Evolutionary conservation across 306 rosid species (phyloP).

Genomic region (Mucuna pruriens): DNA sequence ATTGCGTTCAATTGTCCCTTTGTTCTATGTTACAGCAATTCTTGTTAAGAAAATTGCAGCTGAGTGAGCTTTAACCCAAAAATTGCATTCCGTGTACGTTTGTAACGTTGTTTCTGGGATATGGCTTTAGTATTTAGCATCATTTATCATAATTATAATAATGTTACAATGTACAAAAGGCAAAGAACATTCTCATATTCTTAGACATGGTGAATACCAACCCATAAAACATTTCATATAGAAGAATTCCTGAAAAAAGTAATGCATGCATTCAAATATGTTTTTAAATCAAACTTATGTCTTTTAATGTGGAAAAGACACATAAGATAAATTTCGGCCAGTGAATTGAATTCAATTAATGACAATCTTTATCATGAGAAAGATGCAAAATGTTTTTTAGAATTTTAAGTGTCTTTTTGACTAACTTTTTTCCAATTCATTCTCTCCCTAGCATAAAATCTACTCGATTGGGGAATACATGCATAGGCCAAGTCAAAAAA

Average conservation of each 20-base stretch:
- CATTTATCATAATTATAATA: too few relatives aligned
- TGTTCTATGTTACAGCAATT: too few relatives aligned
- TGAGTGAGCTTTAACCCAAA: too few relatives aligned
- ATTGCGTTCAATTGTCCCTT: too few relatives aligned
- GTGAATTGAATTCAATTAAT: neutral
- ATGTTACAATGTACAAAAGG: too few relatives aligned
- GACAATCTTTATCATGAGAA: neutral
- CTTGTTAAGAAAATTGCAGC: too few relatives aligned
- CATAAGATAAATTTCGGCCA: neutral
- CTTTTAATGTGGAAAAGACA: neutral
- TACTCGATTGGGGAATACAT: neutral
- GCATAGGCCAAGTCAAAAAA: neutral
- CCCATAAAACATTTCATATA: conserved; percentile 90
- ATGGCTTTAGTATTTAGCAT: too few relatives aligned
- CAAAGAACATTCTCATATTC: too few relatives aligned
- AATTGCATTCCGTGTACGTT: too few relatives aligned
- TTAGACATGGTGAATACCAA: conserved; percentile 88
- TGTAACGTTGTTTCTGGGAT: too few relatives aligned
- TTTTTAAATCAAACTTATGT: neutral
- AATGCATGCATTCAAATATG: neutral
- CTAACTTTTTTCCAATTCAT: neutral
- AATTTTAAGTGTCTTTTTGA: neutral
- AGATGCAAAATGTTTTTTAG: neutral
- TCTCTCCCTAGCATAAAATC: neutral
- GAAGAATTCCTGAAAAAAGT: conserved; percentile 62